Evolutionary conservation across 345 rosid species (phyloP), one percentile per base, ranked within the genome.

Genomic region (Pistacia atlantica): DNA sequence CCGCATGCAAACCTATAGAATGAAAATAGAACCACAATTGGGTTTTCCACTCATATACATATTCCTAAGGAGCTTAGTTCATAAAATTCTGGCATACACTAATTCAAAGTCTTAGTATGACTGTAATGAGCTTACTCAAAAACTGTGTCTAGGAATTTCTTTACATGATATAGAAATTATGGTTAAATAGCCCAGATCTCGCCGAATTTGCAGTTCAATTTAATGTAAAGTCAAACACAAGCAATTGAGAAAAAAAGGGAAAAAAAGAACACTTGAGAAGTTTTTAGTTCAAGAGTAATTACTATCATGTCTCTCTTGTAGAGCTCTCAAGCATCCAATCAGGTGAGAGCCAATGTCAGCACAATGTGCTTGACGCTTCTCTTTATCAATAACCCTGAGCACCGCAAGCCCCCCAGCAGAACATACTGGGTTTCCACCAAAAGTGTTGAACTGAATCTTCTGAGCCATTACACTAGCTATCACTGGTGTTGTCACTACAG

Each of bases 341-440:
- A 94, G 79, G 87, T 94, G 91, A 25, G 94, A 85, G 55, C 99
- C 99, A 38, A 96, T 84, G 49, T 82, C 79, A 75, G 90, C 90
- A 83, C 98, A 90, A 74, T 96, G 97, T 51, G 82, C 81, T 87
- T 94, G 99, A 37, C 93, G 95, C 79, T 87, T 92, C 82, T 96
- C 99, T 81, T 85, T 84, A 71, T 94, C 99, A 22, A 94, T 51
- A 51, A 93, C 97, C 69, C 90, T 91, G 73, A 96, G 87, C 61
- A 96, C 98, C 7, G 98, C 97, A 81, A 81, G 97, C 78, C 98
- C 99, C 79, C 94, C 95, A 61, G 94, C 98, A 85, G 97, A 93
- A 78, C 99, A 96, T 25, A 96, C 97, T 4, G 98, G 99, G 81
- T 94, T 93, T 22, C 99, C 98, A n/a, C 99, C 98, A 77, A 88